A percentile compares a stretch with the other conserved stretches of the same genome.
These are phyloP conservation scores for Globisporangium solare DNA, from an alignment of 352 stramenopile species.

Conservation along the genomic window DNA sequence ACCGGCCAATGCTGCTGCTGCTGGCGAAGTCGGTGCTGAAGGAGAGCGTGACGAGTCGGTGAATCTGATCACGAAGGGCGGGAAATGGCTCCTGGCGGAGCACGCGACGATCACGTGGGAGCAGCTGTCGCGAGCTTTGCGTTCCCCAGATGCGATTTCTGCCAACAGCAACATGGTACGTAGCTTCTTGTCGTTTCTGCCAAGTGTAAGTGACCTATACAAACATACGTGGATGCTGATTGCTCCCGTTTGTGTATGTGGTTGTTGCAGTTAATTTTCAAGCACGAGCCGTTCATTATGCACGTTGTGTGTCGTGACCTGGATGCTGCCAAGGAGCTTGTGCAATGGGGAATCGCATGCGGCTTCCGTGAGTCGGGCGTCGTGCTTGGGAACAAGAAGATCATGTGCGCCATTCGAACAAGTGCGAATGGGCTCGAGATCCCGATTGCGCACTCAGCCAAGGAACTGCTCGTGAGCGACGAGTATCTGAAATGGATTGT, in stretches of 20 bases:
- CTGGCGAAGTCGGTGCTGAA: not conserved
- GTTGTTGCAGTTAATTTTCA: slow-evolving; percentile 67
- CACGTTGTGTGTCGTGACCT: slow-evolving; percentile 86
- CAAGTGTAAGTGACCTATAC: not conserved
- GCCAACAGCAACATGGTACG: slow-evolving; percentile 65
- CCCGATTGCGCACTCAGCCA: slow-evolving; percentile 49
- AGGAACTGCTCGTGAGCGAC: slow-evolving; percentile 59
- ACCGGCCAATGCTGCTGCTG: slow-evolving; percentile 15
- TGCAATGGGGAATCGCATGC: slow-evolving; percentile 77
- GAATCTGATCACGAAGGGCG: slow-evolving; percentile 85
- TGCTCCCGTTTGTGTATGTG: not conserved
- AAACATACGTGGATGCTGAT: not conserved
- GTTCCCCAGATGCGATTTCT: slow-evolving; percentile 22
- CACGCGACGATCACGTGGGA: slow-evolving; percentile 67
- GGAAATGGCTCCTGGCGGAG: slow-evolving; percentile 85
- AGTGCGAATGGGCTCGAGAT: slow-evolving; percentile 86
- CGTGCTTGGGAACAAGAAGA: slow-evolving; percentile 81
- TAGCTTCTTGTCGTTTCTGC: not conserved
- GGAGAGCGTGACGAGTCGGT: slow-evolving; percentile 16
- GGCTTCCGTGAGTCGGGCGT: slow-evolving; percentile 90
- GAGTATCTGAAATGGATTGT: slow-evolving; percentile 73
- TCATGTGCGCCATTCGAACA: slow-evolving; percentile 90
- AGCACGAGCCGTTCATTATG: slow-evolving; percentile 92
- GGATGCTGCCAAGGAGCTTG: slow-evolving; percentile 66
- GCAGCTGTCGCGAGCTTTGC: slow-evolving; percentile 55